phyloP scores from a whole-genome alignment of 352 stramenopile species.

The Bremia lactucae region DNA sequence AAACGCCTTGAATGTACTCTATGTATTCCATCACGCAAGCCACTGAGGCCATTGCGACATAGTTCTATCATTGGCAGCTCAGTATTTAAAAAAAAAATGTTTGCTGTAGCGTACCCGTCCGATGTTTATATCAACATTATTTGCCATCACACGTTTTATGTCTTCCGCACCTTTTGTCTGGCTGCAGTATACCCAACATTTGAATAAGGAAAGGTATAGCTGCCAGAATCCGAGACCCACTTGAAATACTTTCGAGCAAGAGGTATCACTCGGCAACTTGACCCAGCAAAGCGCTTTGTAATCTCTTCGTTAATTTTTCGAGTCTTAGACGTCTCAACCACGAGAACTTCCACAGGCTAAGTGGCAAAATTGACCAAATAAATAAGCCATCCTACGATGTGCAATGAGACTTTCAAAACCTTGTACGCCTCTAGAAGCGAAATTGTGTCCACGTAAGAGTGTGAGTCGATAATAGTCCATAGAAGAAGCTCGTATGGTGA shows the following conservation, averaged over 20 bases:
- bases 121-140: constrained; percentile 80
- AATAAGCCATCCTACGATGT: background rate
- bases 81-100: background rate
- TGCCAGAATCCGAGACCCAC: constrained; percentile 18
- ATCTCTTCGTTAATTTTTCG: constrained; percentile 67
- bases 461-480: constrained; percentile 73
- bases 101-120: constrained; percentile 26
- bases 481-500: constrained; percentile 62
- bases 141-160: constrained; percentile 71
- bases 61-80: constrained; percentile 38
- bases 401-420: constrained; percentile 18
- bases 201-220: background rate
- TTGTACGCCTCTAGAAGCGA: constrained; percentile 63
- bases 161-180: constrained; percentile 80
- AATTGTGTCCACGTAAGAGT: constrained; percentile 59
- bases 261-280: constrained; percentile 48
- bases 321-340: constrained; percentile 47
- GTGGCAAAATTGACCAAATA: background rate
- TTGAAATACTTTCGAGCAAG: constrained; percentile 75
- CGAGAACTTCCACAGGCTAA: constrained; percentile 65
- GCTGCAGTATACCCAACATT: constrained; percentile 15
- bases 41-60: constrained; percentile 73
- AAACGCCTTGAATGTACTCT: constrained; percentile 79
- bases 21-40: constrained; percentile 80
- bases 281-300: constrained; percentile 37